These are phyloP conservation scores for Serendipita sp. DNA, from an alignment of 768 basidiomycete genomes.

Conservation along the genomic window DNA sequence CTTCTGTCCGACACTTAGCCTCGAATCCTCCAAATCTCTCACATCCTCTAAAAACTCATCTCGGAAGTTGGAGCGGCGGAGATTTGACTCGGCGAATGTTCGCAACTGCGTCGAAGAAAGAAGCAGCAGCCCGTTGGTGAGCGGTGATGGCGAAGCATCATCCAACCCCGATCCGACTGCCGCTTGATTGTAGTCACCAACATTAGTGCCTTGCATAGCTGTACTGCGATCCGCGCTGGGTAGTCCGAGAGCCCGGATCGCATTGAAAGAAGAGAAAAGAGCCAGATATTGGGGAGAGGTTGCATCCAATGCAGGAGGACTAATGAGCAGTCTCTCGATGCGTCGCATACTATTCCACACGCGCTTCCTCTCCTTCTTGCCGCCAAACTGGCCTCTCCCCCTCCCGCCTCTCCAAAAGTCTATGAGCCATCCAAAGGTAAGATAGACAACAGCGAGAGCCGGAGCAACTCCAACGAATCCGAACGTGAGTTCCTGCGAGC, in stretches of 20 bases:
- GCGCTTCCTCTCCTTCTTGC: constrained; percentile 33
- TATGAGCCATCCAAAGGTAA: constrained; percentile 37
- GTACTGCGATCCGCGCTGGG: no score
- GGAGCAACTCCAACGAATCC: constrained; percentile 95
- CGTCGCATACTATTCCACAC: constrained; percentile 59
- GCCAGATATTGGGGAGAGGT: neutral
- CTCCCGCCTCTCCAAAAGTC: constrained; percentile 35
- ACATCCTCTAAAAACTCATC: constrained; percentile 79
- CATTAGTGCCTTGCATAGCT: neutral
- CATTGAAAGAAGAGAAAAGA: neutral
- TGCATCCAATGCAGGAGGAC: neutral
- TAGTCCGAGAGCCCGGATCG: neutral
- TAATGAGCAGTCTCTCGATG: constrained; percentile 12
- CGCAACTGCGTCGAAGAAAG: constrained; percentile 56
- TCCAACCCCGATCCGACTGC: neutral
- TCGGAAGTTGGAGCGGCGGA: constrained; percentile 50
- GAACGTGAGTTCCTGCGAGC: constrained; percentile 89
- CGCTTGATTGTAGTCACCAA: neutral
- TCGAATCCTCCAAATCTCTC: constrained; percentile 61
- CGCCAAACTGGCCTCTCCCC: constrained; percentile 41
- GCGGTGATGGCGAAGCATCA: constrained; percentile 27
- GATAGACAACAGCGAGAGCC: constrained; percentile 64
- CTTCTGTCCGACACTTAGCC: constrained; percentile 53
- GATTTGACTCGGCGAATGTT: constrained; percentile 38
- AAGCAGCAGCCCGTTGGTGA: constrained; percentile 59